phyloP scores from a whole-genome alignment of 1,139 yeast genomes.

The Geotrichum citri-aurantii region DNA sequence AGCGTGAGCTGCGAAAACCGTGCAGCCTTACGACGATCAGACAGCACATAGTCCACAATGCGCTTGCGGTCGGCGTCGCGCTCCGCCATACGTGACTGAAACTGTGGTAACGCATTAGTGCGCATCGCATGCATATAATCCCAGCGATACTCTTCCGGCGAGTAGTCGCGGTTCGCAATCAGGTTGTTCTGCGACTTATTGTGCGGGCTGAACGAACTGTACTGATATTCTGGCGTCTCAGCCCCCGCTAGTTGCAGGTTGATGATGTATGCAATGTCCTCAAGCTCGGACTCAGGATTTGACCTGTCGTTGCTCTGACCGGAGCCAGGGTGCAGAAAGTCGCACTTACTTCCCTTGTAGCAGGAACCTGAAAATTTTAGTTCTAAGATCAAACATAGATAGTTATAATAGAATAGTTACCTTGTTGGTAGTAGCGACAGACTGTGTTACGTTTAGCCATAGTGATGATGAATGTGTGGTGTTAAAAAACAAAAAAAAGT shows the following conservation, averaged over 20 bases:
- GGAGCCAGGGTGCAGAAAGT: slow-evolving; percentile 22
- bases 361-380: slow-evolving; percentile 20
- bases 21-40: slow-evolving; percentile 48
- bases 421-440: slow-evolving; percentile 14
- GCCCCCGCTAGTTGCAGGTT: background rate
- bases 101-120: background rate
- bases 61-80: slow-evolving; percentile 43
- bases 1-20: slow-evolving; percentile 37
- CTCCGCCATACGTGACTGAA: background rate
- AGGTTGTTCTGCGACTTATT: slow-evolving; percentile 33
- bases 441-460: slow-evolving; percentile 14
- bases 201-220: slow-evolving; percentile 14
- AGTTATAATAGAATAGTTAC: background rate
- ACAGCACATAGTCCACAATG: slow-evolving; percentile 39
- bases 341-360: slow-evolving; percentile 24
- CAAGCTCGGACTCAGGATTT: slow-evolving; percentile 15
- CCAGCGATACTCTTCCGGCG: slow-evolving; percentile 52
- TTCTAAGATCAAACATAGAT: background rate
- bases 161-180: slow-evolving; percentile 50
- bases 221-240: slow-evolving; percentile 6
- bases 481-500: background rate
- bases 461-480: background rate
- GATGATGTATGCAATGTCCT: slow-evolving; percentile 6
- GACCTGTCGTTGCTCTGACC: background rate
- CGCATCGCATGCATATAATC: slow-evolving; percentile 42